Conservation (phyloP, 768 basidiomycete species). For the Filobasidium floriforme region DNA sequence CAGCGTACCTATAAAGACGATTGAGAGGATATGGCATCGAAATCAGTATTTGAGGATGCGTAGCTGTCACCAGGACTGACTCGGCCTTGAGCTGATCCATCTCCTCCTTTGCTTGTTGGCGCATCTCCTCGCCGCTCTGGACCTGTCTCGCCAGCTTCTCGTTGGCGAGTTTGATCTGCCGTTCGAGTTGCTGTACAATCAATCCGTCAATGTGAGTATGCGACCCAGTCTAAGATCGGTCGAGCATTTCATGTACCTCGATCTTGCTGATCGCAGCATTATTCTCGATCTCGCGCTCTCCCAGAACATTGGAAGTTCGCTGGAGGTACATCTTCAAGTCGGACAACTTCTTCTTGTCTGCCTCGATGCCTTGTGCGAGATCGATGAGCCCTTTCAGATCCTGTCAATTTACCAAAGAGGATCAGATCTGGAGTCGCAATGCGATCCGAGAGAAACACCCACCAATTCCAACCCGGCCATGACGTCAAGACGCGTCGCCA, state of each 20-base stretch:
- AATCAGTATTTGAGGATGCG: neutral
- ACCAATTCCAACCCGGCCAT: slow-evolving; percentile 7
- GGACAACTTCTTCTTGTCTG: slow-evolving; percentile 6
- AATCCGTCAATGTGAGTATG: neutral
- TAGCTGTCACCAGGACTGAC: neutral
- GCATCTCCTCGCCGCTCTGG: neutral
- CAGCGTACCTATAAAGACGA: neutral
- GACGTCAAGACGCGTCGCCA: slow-evolving; percentile 3
- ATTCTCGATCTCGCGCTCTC: slow-evolving; percentile 1
- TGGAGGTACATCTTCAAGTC: neutral
- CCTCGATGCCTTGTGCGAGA: slow-evolving; percentile 2
- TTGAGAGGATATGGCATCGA: neutral
- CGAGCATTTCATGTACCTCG: neutral
- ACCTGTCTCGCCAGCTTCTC: slow-evolving; percentile 5
- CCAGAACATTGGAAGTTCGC: neutral
- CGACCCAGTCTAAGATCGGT: neutral
- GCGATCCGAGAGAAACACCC: too few relatives aligned
- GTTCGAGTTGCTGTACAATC: neutral
- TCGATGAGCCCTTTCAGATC: slow-evolving; percentile 6
- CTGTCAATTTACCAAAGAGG: too few relatives aligned
- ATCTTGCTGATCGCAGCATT: slow-evolving; percentile 10
- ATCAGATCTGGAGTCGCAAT: too few relatives aligned
- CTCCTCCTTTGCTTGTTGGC: slow-evolving; percentile 5
- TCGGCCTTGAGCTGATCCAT: slow-evolving; percentile 4
- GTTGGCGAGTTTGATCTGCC: slow-evolving; percentile 5